Percentiles rank a stretch among this genome's conserved stretches.
Evolutionary conservation across 192 early-diverging fungal species (phyloP).

Genomic region (Oehlia diaphana): DNA sequence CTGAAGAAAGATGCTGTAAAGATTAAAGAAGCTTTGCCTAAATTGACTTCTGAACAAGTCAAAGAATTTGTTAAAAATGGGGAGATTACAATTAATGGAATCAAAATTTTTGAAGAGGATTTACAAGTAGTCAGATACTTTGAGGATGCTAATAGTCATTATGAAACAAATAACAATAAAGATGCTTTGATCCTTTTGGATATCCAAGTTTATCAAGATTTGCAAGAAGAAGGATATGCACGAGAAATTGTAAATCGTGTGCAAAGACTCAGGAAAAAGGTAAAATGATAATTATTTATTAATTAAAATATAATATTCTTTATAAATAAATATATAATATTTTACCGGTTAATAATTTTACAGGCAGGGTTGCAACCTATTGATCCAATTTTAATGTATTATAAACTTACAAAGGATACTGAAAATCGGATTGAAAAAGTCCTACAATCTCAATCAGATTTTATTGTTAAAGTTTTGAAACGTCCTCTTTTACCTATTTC

Average conservation of each 20-base stretch:
- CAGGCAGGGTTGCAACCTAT: constrained; percentile 77
- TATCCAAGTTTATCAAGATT: constrained; percentile 71
- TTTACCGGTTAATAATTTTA: not conserved
- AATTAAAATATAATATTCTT: not conserved
- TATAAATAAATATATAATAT: not conserved
- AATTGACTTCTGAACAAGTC: constrained; percentile 72
- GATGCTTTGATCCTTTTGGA: constrained; percentile 90
- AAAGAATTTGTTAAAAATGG: constrained; percentile 74
- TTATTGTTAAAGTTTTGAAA: constrained; percentile 75
- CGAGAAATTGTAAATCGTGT: constrained; percentile 97
- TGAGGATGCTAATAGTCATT: constrained; percentile 64
- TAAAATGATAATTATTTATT: not conserved
- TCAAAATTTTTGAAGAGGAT: constrained; percentile 78
- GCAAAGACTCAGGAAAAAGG: constrained; percentile 94
- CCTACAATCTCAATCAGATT: constrained; percentile 69
- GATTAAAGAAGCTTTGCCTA: constrained; percentile 82
- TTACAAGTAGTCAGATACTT: constrained; percentile 86
- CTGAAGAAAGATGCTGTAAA: constrained; percentile 86
- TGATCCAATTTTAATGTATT: constrained; percentile 87
- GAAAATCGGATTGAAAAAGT: constrained; percentile 67
- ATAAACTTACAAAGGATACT: constrained; percentile 71
- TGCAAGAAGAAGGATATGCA: constrained; percentile 88
- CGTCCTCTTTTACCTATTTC: constrained; percentile 51
- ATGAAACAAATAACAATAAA: constrained; percentile 76
- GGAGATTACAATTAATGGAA: constrained; percentile 75